Percentiles rank a stretch among this genome's conserved stretches.
phyloP scores from a whole-genome alignment of 257 asterid genomes.

The Petunia secreta region DNA sequence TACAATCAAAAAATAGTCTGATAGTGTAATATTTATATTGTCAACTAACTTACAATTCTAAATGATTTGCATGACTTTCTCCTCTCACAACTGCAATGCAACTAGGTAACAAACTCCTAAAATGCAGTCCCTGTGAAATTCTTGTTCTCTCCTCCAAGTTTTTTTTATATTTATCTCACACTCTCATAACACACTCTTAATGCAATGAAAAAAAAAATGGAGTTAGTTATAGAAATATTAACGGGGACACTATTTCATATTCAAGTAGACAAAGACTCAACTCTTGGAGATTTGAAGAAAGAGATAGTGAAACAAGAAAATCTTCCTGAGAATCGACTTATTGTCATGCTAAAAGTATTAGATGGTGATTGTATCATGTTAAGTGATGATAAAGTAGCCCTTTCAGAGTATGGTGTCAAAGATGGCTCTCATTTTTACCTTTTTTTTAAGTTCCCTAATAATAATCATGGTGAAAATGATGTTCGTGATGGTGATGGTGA shows the following conservation, averaged over 20 bases:
- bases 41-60: too few species aligned
- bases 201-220: constrained; percentile 37
- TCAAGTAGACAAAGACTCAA: constrained; percentile 48
- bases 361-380: constrained; percentile 29
- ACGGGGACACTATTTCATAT: constrained; percentile 61
- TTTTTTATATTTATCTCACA: not conserved
- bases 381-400: constrained; percentile 38
- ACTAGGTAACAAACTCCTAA: constrained; percentile 34
- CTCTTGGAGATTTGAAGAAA: constrained; percentile 56
- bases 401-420: constrained; percentile 54
- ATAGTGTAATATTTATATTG: too few species aligned
- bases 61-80: not conserved
- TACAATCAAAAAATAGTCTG: too few species aligned
- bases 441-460: constrained; percentile 34
- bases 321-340: constrained; percentile 53
- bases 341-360: constrained; percentile 48
- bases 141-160: not conserved
- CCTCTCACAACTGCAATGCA: constrained; percentile 29
- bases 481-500: not conserved
- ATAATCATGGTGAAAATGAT: not conserved
- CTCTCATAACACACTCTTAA: not conserved
- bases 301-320: constrained; percentile 59
- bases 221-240: constrained; percentile 56
- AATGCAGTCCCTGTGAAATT: constrained; percentile 40
- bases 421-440: constrained; percentile 70